Evolutionary conservation across 768 basidiomycete species (phyloP).

Genomic region (Wakefieldia striispora): DNA sequence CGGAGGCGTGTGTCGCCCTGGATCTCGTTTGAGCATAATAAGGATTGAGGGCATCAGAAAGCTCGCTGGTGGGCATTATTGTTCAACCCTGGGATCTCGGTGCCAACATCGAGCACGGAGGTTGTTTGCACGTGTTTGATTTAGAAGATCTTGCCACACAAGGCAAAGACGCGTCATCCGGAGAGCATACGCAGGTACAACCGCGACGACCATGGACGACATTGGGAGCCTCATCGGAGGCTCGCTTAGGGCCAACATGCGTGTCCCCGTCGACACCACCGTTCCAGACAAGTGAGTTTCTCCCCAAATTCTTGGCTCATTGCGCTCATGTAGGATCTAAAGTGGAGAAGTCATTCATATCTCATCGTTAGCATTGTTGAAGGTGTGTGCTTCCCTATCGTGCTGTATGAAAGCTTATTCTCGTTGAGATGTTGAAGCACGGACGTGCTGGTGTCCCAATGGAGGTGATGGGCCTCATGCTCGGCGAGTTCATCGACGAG

Average conservation of each 20-base stretch:
- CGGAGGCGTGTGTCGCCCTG: conserved; percentile 20
- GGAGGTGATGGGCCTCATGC: conserved; percentile 99
- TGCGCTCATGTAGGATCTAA: conserved; percentile 4
- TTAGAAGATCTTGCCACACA: conserved; percentile 26
- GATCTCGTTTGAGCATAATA: conserved; percentile 47
- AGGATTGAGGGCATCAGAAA: conserved; percentile 78
- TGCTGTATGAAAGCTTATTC: conserved; percentile 1
- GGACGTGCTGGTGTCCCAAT: conserved; percentile 98
- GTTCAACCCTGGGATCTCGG: neutral
- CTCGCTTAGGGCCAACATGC: conserved; percentile 43
- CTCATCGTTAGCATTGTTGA: conserved; percentile 92
- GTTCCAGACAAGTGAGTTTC: conserved; percentile 73
- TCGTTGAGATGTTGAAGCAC: conserved; percentile 94
- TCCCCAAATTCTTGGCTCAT: neutral
- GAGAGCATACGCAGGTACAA: neutral
- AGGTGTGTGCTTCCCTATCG: conserved; percentile 50
- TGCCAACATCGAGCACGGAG: neutral
- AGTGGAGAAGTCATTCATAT: conserved; percentile 97
- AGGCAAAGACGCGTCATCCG: conserved; percentile 39
- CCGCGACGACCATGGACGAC: conserved; percentile 24
- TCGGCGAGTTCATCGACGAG: conserved; percentile 98
- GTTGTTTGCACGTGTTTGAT: conserved; percentile 33
- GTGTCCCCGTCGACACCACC: conserved; percentile 43
- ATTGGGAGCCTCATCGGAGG: conserved; percentile 59
- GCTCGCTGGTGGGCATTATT: conserved; percentile 72